Conservation (phyloP, 208 protist species). For the Balamuthia mandrillaris region DNA sequence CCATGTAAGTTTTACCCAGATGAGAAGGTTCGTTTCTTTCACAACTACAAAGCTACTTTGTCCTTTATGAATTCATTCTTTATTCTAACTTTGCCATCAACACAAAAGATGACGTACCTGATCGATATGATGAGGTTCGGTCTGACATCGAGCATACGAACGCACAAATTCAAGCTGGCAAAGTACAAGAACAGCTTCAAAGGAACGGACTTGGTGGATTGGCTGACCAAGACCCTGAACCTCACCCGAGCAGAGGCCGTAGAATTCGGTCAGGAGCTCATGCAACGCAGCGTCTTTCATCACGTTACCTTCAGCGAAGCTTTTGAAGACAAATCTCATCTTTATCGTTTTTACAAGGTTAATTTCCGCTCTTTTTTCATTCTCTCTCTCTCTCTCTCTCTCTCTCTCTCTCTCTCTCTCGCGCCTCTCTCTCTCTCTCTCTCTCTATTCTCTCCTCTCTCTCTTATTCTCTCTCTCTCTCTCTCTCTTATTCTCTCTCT, state of each 20-base stretch:
- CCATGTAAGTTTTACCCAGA: background rate
- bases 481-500: no score
- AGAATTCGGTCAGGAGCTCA: constrained; percentile 5
- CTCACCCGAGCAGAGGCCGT: background rate
- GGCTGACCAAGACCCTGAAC: background rate
- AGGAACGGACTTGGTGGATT: background rate
- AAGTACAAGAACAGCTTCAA: constrained; percentile 11
- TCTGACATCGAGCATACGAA: background rate
- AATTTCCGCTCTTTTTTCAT: background rate
- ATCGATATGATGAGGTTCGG: constrained; percentile 23
- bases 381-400: no score
- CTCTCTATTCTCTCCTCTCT: no score
- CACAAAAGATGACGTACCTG: background rate
- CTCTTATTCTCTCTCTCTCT: no score
- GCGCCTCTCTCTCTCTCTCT: no score
- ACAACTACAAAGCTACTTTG: background rate
- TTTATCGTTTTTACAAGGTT: constrained; percentile 8
- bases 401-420: no score
- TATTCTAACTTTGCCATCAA: no score
- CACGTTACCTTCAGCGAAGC: constrained; percentile 9
- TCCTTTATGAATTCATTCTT: background rate
- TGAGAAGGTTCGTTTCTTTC: background rate
- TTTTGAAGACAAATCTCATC: background rate
- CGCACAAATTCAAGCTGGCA: background rate
- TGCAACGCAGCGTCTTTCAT: background rate